Evolutionary conservation across 768 basidiomycete species (phyloP).

Genomic region (Calocybe indica): DNA sequence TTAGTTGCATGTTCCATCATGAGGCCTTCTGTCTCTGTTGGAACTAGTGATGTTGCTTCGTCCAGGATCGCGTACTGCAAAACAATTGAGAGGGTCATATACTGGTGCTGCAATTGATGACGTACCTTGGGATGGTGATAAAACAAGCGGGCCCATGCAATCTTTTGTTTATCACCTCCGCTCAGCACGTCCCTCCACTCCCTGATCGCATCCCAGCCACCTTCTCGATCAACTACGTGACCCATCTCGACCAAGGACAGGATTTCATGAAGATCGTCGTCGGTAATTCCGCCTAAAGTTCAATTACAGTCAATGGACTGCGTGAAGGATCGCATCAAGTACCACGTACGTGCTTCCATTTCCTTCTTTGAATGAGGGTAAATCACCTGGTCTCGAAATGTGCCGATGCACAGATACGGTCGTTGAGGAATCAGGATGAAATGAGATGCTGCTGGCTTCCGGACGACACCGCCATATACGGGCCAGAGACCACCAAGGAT

Average conservation of each 20-base stretch:
- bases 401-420: slow-evolving; percentile 91
- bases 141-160: slow-evolving; percentile 95
- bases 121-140: slow-evolving; percentile 89
- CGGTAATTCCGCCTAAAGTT: slow-evolving; percentile 58
- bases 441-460: slow-evolving; percentile 81
- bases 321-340: neutral
- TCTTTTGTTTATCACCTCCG: slow-evolving; percentile 95
- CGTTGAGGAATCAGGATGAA: slow-evolving; percentile 96
- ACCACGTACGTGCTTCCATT: slow-evolving; percentile 67
- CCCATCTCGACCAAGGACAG: slow-evolving; percentile 81
- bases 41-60: slow-evolving; percentile 93
- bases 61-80: slow-evolving; percentile 90
- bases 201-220: slow-evolving; percentile 87
- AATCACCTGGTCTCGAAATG: slow-evolving; percentile 92
- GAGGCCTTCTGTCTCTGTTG: slow-evolving; percentile 83
- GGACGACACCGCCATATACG: slow-evolving; percentile 72
- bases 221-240: slow-evolving; percentile 83
- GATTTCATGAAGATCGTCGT: slow-evolving; percentile 66
- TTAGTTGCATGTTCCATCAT: slow-evolving; percentile 93
- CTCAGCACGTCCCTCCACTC: slow-evolving; percentile 94
- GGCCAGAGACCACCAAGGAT: slow-evolving; percentile 97
- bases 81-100: neutral
- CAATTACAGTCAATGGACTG: neutral
- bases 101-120: neutral
- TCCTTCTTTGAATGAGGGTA: slow-evolving; percentile 84